Evolutionary conservation across 495 filamentous ascomycete species (phyloP), one percentile per base, ranked within the genome.

Genomic region (Cudoniella acicularis): DNA sequence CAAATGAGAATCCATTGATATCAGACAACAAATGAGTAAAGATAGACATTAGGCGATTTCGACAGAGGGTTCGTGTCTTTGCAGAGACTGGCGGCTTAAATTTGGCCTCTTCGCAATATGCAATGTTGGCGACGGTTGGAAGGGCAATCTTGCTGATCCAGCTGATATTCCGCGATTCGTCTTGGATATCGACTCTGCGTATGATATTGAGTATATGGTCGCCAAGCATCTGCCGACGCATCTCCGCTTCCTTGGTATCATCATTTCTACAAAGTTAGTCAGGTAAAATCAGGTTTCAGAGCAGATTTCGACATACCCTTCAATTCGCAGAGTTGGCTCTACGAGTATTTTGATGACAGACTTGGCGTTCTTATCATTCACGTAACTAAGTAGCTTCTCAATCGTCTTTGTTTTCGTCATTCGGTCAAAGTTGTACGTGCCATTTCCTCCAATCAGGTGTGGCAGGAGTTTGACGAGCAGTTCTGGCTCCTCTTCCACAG

Each of bases 361-460:
- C 43, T 73, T 69, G n/a, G 81, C 71, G 43, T 82, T 78, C 6
- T 70, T 60, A 0, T 77, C 70, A 60, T 86, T 83, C 1, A 86
- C 83, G 50, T 79, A 74, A 43, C 81, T 75, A 2, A 96, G 71
- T 2, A 96, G 76, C 61, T 81, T 86, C 61, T 92, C 89, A 0
- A 96, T 73, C 0, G 90, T 96, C 75, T 96, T 96, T 0, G 88
- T 91, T 69, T 89, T 96, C 6, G 92, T 96, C 18, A 86, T 73
- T 26, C 88, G 83, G 69, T 98, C 95, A 67, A 98, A 95, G 69
- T 87, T 89, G 51, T 90, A 79, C 0, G 80, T 77, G 1, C 90
- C 91, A 40, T 84, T 70, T 43, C 85, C 82, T 43, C 81, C 79
- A 50, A 93, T 79, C 9, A 98, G 72, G 17, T 82, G 79, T 1